Base-by-base conservation (phyloP, 768 basidiomycete species). In the Mycena latifolia region DNA sequence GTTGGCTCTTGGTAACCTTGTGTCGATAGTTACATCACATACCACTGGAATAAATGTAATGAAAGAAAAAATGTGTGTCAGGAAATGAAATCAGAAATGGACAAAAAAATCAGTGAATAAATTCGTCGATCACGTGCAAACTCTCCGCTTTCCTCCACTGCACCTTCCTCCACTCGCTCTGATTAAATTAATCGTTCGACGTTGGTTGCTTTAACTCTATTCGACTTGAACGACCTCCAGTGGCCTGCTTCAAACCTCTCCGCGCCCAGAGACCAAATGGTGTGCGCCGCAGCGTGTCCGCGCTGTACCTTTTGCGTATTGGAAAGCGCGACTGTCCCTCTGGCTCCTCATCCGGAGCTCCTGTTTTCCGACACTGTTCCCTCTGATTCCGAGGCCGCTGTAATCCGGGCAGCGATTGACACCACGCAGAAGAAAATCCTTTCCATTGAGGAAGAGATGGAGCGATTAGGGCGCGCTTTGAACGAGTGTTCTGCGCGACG, bases 41-140 rank as follows among this genome's bases (percentile, higher is more conserved):
- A 54, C 61, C 54, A 46, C 25, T 18, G 29, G 33, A 51, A 63
- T 63, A 56, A 41, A 63, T 17, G 24, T 61, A 47, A 47, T 62
- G 17, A 22, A 29, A 52, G 22, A 25, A 53, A 37, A 53, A 24
- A 29, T 1, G 1, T 46, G 15, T 37, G 37, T 37, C 20, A 27
- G 10, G 20, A 3, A 22, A 52, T 4, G n/a, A 5, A 25, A 22
- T 0, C 4, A 22, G 10, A 14, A 24, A 54, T 24, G 11, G 2
- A 7, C 18, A n/a, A 22, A 18, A 47, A 22, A 29, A 3, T 45
- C 24, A 35, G 33, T 35, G 33, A 35, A 35, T 7, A 6, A 35
- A 35, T 35, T 35, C 29, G 17, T 11, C 2, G 20, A 27, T 33
- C 45, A 58, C 46, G 58, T 51, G 58, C 35, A 60, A 60, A 51